phyloP scores from a whole-genome alignment of 305 asterid species.

The Solanum hybrid region DNA sequence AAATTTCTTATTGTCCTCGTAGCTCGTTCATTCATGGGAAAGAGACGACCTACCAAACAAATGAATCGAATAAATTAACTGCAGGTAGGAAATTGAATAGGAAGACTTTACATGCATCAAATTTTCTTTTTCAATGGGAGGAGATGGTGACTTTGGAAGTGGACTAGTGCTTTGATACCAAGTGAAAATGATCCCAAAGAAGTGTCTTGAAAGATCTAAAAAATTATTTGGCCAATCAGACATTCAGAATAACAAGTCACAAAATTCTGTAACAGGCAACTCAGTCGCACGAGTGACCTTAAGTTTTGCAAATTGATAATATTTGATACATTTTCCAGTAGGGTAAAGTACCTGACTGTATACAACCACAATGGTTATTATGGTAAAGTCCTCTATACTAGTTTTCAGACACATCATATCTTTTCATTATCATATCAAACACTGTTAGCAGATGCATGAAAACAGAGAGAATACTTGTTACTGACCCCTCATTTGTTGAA shows the following conservation, averaged over 20 bases:
- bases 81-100: slow-evolving; percentile 2
- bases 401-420: background rate
- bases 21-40: slow-evolving; percentile 90
- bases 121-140: background rate
- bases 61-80: slow-evolving; percentile 4
- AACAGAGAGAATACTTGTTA: background rate
- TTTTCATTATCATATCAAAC: background rate
- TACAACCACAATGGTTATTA: background rate
- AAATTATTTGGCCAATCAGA: background rate
- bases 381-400: background rate
- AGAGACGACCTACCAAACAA: slow-evolving; percentile 55
- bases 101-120: background rate
- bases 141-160: background rate
- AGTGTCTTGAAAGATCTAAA: background rate
- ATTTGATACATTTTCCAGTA: background rate
- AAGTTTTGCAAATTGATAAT: background rate
- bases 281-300: background rate
- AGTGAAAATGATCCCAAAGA: background rate
- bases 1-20: slow-evolving; percentile 78
- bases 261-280: background rate
- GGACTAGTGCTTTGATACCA: background rate
- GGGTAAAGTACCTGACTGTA: background rate
- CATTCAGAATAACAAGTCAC: background rate
- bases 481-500: background rate
- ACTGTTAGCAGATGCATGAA: background rate